Evolutionary conservation across 169 alveolate species (phyloP).

Genomic region (Eimeria praecox): DNA sequence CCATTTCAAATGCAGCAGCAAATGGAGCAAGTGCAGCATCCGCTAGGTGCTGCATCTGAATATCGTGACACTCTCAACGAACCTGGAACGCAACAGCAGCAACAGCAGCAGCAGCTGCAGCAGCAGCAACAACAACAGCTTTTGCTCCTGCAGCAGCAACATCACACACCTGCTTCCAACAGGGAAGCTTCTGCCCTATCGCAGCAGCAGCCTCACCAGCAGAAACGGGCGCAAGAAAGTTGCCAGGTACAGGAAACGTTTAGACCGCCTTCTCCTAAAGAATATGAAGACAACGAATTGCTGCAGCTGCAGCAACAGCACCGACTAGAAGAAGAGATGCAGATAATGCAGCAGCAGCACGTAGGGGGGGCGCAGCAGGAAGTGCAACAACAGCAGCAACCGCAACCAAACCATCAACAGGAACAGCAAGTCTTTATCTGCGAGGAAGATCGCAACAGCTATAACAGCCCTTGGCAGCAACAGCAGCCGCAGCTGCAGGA

Average conservation of each 20-base stretch:
- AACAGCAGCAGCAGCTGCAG: constrained; percentile 18
- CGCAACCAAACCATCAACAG: not conserved
- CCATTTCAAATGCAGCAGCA: constrained; percentile 44
- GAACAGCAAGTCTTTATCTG: not conserved
- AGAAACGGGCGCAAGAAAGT: not conserved
- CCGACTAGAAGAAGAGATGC: not conserved
- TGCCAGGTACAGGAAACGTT: not conserved
- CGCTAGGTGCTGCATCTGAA: not conserved
- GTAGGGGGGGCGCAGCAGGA: not conserved
- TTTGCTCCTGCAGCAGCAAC: not conserved
- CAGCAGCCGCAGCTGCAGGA: constrained; percentile 17
- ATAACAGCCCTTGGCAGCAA: constrained; percentile 1
- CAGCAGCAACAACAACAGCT: not conserved
- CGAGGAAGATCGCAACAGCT: not conserved
- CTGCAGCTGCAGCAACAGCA: constrained; percentile 25
- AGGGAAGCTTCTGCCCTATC: not conserved
- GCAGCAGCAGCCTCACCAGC: constrained; percentile 20
- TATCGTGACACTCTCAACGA: not conserved
- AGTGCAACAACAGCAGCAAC: not conserved
- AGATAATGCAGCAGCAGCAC: not conserved
- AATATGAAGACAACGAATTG: not conserved
- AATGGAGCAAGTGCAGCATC: not conserved
- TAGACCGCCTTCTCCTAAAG: not conserved
- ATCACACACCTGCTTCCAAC: not conserved
- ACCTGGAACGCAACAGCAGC: constrained; percentile 2